Conservation (phyloP, 2,329 filamentous ascomycete species). For the Sclerotinia borealis region DNA sequence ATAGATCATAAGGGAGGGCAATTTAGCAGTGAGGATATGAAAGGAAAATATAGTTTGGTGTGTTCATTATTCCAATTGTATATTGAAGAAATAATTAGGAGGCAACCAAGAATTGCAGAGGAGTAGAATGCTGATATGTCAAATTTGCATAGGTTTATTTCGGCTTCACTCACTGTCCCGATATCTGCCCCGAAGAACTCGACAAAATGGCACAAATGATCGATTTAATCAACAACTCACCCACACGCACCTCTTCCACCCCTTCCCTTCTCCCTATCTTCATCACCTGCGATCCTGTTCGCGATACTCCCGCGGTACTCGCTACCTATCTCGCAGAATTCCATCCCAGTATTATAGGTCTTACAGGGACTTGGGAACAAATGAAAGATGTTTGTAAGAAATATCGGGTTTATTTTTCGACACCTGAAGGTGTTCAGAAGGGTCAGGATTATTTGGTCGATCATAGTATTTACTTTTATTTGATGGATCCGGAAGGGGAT, state of each 20-base stretch:
- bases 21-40: slow-evolving; percentile 75
- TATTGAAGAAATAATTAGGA: neutral
- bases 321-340: slow-evolving; percentile 87
- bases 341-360: slow-evolving; percentile 75
- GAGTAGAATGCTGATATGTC: neutral
- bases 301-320: slow-evolving; percentile 80
- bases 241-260: slow-evolving; percentile 33
- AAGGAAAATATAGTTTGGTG: slow-evolving; percentile 78
- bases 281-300: slow-evolving; percentile 89
- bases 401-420: slow-evolving; percentile 96
- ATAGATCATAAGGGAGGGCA: slow-evolving; percentile 73
- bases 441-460: slow-evolving; percentile 97
- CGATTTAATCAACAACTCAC: slow-evolving; percentile 54
- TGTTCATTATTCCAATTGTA: slow-evolving; percentile 28
- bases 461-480: slow-evolving; percentile 98
- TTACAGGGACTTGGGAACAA: slow-evolving; percentile 90
- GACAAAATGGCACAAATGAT: slow-evolving; percentile 99
- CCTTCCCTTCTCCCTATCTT: slow-evolving; percentile 64
- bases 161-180: slow-evolving; percentile 95
- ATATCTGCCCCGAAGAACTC: slow-evolving; percentile 97
- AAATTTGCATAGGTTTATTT: slow-evolving; percentile 71
- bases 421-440: slow-evolving; percentile 77
- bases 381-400: slow-evolving; percentile 92
- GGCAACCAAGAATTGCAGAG: no score
- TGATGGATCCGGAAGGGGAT: slow-evolving; percentile 98